Percentiles rank a stretch among this genome's conserved stretches.
These are phyloP conservation scores for Starmerella kuoi DNA, from an alignment of 805 yeast species.

Conservation along the genomic window DNA sequence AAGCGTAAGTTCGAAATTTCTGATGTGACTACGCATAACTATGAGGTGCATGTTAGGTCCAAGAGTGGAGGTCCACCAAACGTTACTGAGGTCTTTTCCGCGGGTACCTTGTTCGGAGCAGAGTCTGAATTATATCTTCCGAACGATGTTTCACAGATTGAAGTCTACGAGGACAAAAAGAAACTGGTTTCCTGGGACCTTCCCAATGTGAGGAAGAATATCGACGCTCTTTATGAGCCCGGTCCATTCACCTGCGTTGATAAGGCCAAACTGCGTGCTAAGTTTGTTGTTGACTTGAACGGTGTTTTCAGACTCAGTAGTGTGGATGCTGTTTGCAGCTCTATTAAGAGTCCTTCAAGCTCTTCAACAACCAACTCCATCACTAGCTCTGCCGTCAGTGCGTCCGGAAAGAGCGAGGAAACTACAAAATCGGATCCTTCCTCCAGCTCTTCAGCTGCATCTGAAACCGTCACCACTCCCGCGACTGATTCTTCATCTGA, in stretches of 20 bases:
- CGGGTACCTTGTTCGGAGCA: constrained; percentile 26
- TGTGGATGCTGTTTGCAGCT: constrained; percentile 20
- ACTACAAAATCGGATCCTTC: neutral
- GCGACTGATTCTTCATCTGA: neutral
- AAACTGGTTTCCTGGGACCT: constrained; percentile 27
- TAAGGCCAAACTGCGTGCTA: constrained; percentile 14
- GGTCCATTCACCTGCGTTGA: constrained; percentile 15
- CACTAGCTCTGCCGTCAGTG: constrained; percentile 3
- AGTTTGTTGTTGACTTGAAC: constrained; percentile 15
- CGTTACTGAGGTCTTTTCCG: constrained; percentile 11
- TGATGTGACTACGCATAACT: constrained; percentile 45
- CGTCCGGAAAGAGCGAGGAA: neutral
- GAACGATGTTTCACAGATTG: constrained; percentile 25
- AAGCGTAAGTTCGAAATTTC: constrained; percentile 42
- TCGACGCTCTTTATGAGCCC: constrained; percentile 25
- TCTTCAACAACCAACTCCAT: neutral
- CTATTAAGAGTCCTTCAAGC: constrained; percentile 4
- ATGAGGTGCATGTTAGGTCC: constrained; percentile 29
- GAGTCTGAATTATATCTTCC: constrained; percentile 27
- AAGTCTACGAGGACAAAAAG: constrained; percentile 32
- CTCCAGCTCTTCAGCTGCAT: neutral
- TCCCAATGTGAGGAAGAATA: constrained; percentile 19
- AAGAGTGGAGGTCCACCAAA: constrained; percentile 21
- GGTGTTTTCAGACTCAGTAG: constrained; percentile 17
- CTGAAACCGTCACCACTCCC: neutral